Evolutionary conservation across 2,329 filamentous ascomycete species (phyloP).

Genomic region (Calonectria hongkongensis): DNA sequence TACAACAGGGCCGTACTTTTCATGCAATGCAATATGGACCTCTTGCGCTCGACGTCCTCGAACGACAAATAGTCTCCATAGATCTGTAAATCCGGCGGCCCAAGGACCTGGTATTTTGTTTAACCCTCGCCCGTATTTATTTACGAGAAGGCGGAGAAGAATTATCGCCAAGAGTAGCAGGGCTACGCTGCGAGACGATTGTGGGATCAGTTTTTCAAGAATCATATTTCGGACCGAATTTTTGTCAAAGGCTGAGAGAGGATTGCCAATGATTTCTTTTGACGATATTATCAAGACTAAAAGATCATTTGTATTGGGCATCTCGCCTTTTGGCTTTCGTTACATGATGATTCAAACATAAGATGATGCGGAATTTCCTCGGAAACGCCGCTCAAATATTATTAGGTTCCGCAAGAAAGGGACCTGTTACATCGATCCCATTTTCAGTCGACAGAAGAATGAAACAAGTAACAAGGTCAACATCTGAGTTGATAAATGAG

Average conservation of each 20-base stretch:
- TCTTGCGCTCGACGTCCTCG: neutral
- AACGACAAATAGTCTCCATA: constrained; percentile 8
- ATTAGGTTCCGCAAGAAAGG: neutral
- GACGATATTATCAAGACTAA: no score
- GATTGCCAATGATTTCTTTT: no score
- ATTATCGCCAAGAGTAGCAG: neutral
- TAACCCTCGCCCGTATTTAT: constrained; percentile 2
- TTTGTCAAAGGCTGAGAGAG: no score
- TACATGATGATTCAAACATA: no score
- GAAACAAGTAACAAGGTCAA: no score
- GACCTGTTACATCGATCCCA: no score
- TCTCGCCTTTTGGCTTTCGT: no score
- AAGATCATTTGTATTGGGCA: neutral
- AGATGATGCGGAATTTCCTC: constrained; percentile 1
- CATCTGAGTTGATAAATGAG: no score
- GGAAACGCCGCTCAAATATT: neutral
- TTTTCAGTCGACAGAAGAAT: no score
- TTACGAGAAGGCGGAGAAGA: neutral
- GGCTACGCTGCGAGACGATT: neutral
- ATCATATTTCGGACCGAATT: neutral
- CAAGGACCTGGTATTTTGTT: constrained; percentile 11
- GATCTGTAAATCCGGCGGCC: constrained; percentile 1
- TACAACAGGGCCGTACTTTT: neutral
- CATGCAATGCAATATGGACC: neutral
- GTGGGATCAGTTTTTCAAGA: neutral